phyloP scores from a whole-genome alignment of 352 stramenopile genomes.

The Pythium pyrilobum region DNA sequence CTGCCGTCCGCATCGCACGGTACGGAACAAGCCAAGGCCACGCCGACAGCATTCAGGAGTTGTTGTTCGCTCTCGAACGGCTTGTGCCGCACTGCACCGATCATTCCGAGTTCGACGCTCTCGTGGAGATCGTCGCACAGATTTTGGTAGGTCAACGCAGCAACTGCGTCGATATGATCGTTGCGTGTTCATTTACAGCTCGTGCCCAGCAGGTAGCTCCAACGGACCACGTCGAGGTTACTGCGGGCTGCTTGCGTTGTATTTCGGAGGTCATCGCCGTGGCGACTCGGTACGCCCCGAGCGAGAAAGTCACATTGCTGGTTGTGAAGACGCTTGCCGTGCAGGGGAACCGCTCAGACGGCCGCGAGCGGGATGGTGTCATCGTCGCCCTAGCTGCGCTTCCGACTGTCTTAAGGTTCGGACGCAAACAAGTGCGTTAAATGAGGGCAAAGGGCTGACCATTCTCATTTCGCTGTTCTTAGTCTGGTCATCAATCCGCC shows the following conservation, averaged over 20 bases:
- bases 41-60: neutral
- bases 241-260: constrained; percentile 1
- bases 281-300: no score
- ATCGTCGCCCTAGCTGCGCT: neutral
- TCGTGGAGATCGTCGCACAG: constrained; percentile 1
- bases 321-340: no score
- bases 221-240: neutral
- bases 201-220: constrained; percentile 5
- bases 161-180: no score
- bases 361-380: neutral
- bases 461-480: no score
- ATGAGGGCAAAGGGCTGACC: no score
- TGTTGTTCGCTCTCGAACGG: constrained; percentile 1
- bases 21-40: neutral
- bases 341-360: no score
- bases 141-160: neutral
- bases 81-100: neutral
- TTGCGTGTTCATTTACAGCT: no score
- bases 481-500: no score
- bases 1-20: neutral
- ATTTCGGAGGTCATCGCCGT: neutral
- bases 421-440: neutral
- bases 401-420: neutral
- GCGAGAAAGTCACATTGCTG: no score
- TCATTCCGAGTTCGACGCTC: neutral